Evolutionary conservation across 1,139 yeast species (phyloP).

Genomic region (Meyerozyma smithsonii): DNA sequence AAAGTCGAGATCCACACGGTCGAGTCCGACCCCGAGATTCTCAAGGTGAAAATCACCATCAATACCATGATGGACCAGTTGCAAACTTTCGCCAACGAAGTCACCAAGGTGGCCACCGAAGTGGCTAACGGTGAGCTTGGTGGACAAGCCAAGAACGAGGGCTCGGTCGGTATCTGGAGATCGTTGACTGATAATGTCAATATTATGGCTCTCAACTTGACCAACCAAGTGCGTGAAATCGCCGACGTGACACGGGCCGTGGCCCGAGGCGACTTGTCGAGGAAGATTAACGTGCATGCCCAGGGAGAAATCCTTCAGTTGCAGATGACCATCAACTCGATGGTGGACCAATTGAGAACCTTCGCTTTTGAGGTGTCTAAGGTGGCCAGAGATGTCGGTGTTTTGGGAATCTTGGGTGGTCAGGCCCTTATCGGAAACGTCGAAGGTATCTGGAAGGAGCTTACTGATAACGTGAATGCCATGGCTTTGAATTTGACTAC

Average conservation of each 20-base stretch:
- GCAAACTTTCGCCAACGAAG: slow-evolving; percentile 77
- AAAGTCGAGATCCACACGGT: slow-evolving; percentile 69
- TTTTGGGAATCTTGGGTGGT: slow-evolving; percentile 81
- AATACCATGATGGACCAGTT: slow-evolving; percentile 87
- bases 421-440: slow-evolving; percentile 82
- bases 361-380: slow-evolving; percentile 87
- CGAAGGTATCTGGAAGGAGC: slow-evolving; percentile 86
- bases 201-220: slow-evolving; percentile 81
- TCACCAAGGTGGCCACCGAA: slow-evolving; percentile 80
- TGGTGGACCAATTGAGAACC: slow-evolving; percentile 85
- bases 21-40: slow-evolving; percentile 68
- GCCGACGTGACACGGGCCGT: slow-evolving; percentile 87
- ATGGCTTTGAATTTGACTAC: slow-evolving; percentile 86
- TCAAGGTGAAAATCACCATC: slow-evolving; percentile 74
- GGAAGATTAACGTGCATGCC: slow-evolving; percentile 78
- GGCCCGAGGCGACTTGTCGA: slow-evolving; percentile 71
- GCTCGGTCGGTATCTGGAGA: slow-evolving; percentile 84
- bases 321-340: slow-evolving; percentile 75
- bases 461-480: slow-evolving; percentile 85
- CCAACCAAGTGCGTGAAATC: slow-evolving; percentile 79
- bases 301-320: slow-evolving; percentile 78
- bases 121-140: slow-evolving; percentile 88
- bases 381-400: slow-evolving; percentile 88
- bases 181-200: slow-evolving; percentile 79
- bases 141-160: slow-evolving; percentile 81